Evolutionary conservation across 495 filamentous ascomycete genomes (phyloP), one percentile per base, ranked within the genome.

Genomic region (Podospora bellae-mahoneyi): DNA sequence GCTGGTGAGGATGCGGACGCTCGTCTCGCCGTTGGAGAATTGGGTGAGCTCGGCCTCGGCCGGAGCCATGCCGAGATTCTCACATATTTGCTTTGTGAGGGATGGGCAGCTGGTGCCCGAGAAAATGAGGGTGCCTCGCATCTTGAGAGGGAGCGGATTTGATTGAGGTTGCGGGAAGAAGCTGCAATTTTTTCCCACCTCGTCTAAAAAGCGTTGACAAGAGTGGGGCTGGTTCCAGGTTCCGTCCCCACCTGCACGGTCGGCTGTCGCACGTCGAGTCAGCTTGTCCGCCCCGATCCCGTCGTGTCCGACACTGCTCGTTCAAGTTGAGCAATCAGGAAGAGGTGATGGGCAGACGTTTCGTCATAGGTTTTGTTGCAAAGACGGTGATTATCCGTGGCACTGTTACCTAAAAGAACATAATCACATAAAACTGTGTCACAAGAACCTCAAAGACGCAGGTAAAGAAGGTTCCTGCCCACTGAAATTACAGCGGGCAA

Each of bases 1-100:
- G 64, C 94, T 97, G 56, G 91, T 92, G 77, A 92, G 84, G 75
- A 99, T 94, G 78, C 92, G 90, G 73, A 99, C 96, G 71, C 91
- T 93, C 48, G 96, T 99, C 84, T 99, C 95, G 75, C 96, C 96
- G 79, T 86, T 86, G 75, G 85, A 84, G 77, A 86, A 87, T 75
- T 87, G 85, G 61, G 84, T 81, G 61, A 87, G 79, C 79, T 87
- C 84, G 72, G 84, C 84, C 44, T 84, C 81, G 53, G 84, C 85
- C 64, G 84, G 81, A 57, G 77, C 75, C 84, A 85, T 87, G 71
- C 84, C 84, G 72, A 87, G 76, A 73, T 86, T 86, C 71, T 82
- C 81, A 74, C 85, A 87, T 84, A 87, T 85, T 65, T 86, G 82
- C 68, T 77, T 76, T 6, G 85, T 86, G 71, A 87, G 80, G 59